Evolutionary conservation across 352 stramenopile species (phyloP).

Genomic region (Phytophthora foliorum): DNA sequence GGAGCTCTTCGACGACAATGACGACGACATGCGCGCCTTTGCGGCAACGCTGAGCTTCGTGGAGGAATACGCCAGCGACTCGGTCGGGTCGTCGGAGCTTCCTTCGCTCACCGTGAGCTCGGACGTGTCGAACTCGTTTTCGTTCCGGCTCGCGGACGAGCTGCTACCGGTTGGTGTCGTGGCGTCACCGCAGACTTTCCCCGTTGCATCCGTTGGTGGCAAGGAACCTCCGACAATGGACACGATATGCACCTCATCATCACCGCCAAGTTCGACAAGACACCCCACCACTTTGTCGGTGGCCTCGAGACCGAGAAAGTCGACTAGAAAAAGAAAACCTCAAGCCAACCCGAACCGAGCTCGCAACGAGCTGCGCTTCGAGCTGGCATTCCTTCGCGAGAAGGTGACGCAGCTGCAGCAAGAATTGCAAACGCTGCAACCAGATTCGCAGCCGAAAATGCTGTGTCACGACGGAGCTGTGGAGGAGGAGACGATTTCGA

Average conservation of each 20-base stretch:
- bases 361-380: constrained; percentile 61
- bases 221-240: constrained; percentile 6
- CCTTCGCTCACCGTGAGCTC: constrained; percentile 25
- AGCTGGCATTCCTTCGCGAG: constrained; percentile 73
- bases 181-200: constrained; percentile 3
- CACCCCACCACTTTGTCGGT: neutral
- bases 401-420: constrained; percentile 71
- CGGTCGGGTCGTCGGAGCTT: constrained; percentile 13
- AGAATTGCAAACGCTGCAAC: constrained; percentile 57
- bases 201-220: constrained; percentile 4
- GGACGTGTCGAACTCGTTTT: constrained; percentile 29
- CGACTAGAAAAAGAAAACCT: constrained; percentile 37
- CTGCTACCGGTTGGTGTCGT: constrained; percentile 1
- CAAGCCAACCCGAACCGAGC: constrained; percentile 42
- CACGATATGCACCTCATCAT: neutral
- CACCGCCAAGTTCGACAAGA: neutral
- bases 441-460: constrained; percentile 5
- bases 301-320: constrained; percentile 15
- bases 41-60: constrained; percentile 43
- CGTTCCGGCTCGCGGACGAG: constrained; percentile 16
- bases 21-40: constrained; percentile 41
- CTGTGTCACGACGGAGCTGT: constrained; percentile 19
- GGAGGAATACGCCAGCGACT: constrained; percentile 36
- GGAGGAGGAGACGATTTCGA: constrained; percentile 10
- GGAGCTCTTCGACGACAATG: constrained; percentile 27